Conservation (phyloP, 495 filamentous ascomycete genomes). For the Cladorrhinum samala region DNA sequence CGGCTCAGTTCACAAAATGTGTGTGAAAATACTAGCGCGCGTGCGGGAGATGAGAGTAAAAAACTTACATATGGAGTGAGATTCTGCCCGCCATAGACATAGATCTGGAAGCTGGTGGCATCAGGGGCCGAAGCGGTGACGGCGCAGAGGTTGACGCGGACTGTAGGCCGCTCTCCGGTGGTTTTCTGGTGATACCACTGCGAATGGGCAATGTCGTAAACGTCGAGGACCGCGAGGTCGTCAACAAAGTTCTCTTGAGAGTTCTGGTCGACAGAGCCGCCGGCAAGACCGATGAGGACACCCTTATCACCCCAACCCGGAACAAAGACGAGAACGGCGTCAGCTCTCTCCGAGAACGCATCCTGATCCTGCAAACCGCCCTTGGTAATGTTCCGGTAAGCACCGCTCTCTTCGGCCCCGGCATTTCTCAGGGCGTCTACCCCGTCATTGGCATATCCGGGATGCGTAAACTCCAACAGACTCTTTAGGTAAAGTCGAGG, state of each 20-base stretch:
- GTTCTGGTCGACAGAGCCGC: conserved; percentile 44
- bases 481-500: conserved; percentile 62
- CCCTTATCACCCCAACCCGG: conserved; percentile 65
- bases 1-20: neutral
- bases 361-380: conserved; percentile 57
- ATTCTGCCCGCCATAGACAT: conserved; percentile 72
- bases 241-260: conserved; percentile 50
- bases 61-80: conserved; percentile 47
- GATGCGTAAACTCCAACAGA: conserved; percentile 67
- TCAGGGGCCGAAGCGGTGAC: conserved; percentile 65
- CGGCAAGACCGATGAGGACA: conserved; percentile 63
- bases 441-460: conserved; percentile 54
- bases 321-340: conserved; percentile 63
- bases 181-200: conserved; percentile 76
- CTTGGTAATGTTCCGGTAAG: conserved; percentile 64
- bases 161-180: conserved; percentile 52
- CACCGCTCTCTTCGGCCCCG: conserved; percentile 49
- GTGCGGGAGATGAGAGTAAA: neutral
- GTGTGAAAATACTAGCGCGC: neutral
- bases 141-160: conserved; percentile 69
- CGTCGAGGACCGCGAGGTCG: conserved; percentile 66
- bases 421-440: conserved; percentile 43
- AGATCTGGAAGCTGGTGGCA: conserved; percentile 64
- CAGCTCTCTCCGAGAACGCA: conserved; percentile 63
- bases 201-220: conserved; percentile 69